Evolutionary conservation across 441 rosid species (phyloP), one percentile per base, ranked within the genome.

Genomic region (Corymbia citriodora): DNA sequence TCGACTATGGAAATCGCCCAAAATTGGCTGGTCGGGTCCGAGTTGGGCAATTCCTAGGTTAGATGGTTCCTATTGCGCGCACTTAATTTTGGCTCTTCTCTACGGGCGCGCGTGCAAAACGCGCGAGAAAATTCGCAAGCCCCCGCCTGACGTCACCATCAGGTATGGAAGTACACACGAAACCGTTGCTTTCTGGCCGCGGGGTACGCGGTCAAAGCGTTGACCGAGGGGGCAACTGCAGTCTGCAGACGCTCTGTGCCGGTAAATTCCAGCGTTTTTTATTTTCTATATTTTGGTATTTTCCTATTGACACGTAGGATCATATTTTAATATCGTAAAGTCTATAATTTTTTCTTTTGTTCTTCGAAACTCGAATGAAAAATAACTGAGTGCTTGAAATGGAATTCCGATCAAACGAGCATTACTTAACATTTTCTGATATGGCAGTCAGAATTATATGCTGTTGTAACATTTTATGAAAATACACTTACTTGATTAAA

Each of bases 371-470:
- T 74, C 6, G 3, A 74, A 36, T 21, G 9, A 16, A 74, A 74
- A 68, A 21, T 33, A 33, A 2, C 16, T 19, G 48, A 19, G 50
- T 6, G 16, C 45, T 19, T 2, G 4, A 15, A 31, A 8, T 15
- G 9, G 21, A 57, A 54, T 16, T 54, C 1, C 17, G 8, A 54
- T 16, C 0, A 55, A 0, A 21, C 0, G 2, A 55, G 27, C 0
- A 4, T 21, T 0, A 10, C 27, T 55, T 55, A 21, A 0, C 61
- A 55, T 55, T 55, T 55, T 23, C 0, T 9, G 63, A 23, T 23
- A 40, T 6, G 6, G 45, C 6, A 6, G 1, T 40, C 6, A 57
- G 29, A 57, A 57, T 57, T 27, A 57, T 57, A 9, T 57, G 2
- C 63, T 2, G 5, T 57, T 2, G 6, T 57, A 57, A 23, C 63